These are phyloP conservation scores for Fusarium multiceps DNA, from an alignment of 2,329 filamentous ascomycete species.

Conservation along the genomic window DNA sequence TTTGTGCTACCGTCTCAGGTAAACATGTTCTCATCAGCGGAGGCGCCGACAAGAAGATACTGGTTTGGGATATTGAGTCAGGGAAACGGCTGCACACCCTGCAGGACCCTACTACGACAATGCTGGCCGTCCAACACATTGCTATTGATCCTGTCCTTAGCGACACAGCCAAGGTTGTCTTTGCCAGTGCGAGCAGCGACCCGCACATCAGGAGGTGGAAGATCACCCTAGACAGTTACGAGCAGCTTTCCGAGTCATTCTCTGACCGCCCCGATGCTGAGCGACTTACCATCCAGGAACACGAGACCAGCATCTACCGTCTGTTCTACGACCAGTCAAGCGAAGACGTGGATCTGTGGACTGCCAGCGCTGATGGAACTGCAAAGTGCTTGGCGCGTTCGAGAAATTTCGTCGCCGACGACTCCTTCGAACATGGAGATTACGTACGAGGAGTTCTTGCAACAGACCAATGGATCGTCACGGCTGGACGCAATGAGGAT, in stretches of 20 bases:
- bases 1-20: slow-evolving; percentile 69
- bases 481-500: slow-evolving; percentile 90
- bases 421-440: slow-evolving; percentile 82
- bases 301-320: slow-evolving; percentile 91
- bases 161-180: slow-evolving; percentile 60
- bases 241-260: slow-evolving; percentile 64
- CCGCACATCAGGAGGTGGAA: slow-evolving; percentile 83
- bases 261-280: slow-evolving; percentile 55
- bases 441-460: slow-evolving; percentile 88
- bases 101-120: slow-evolving; percentile 75
- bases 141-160: slow-evolving; percentile 76
- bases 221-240: slow-evolving; percentile 63
- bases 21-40: slow-evolving; percentile 77
- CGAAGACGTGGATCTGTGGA: slow-evolving; percentile 84
- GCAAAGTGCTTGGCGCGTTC: slow-evolving; percentile 80
- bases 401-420: slow-evolving; percentile 76
- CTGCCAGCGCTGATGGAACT: slow-evolving; percentile 90
- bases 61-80: slow-evolving; percentile 82
- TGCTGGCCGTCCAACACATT: slow-evolving; percentile 85
- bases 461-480: slow-evolving; percentile 81
- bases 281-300: slow-evolving; percentile 73
- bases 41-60: slow-evolving; percentile 80
- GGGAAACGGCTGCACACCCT: slow-evolving; percentile 78
- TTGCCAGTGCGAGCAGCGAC: slow-evolving; percentile 86
- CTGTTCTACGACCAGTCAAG: slow-evolving; percentile 74